Evolutionary conservation across 495 filamentous ascomycete genomes (phyloP), one percentile per base, ranked within the genome.

Genomic region (Penicillium longicatenatum): DNA sequence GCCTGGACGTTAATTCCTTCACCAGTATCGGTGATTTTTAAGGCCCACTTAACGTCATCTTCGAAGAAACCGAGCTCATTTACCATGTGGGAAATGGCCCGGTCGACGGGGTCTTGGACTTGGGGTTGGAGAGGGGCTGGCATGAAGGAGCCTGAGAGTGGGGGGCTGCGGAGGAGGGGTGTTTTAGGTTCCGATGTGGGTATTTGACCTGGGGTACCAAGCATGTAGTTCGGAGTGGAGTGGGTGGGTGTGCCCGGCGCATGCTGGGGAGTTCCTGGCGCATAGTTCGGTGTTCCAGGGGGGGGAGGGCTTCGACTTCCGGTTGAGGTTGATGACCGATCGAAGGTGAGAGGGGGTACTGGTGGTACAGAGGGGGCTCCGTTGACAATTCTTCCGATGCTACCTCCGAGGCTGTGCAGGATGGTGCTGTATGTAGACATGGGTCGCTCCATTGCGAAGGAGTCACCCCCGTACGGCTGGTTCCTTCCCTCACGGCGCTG

Each of bases 1-100:
- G 70, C 73, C 29, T 74, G 61, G n/a, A 72, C 70, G 46, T 82
- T 74, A 20, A 83, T 75, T 2, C 74, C 74, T 29, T 83, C 79
- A 17, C 80, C 80, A 1, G 68, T 79, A 55, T 83, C 80, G 0
- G 79, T 82, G 50, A 80, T 74, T 30, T 80, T 81, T 10, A 83
- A 63, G 10, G 80, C 80, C 72, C 78, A 81, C 54, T 79, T 80
- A 4, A 75, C 79, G 42, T 82, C 79, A 29, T 76, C 67, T 42
- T 72, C 64, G 29, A 68, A 54, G 56, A 82, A 83, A 5, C 80
- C 80, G 22, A 82, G 74, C 10, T 77, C 74, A 10, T 70, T 61
- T 4, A 82, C 80, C 57, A 83, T 75, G 37, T 67, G 63, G 19
- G 72, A 59, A 26, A 83, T 77, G 6, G 80, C 80, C 12, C 71